These are phyloP conservation scores for Ophiostoma quercus DNA, from an alignment of 2,329 filamentous ascomycete species.

Conservation along the genomic window DNA sequence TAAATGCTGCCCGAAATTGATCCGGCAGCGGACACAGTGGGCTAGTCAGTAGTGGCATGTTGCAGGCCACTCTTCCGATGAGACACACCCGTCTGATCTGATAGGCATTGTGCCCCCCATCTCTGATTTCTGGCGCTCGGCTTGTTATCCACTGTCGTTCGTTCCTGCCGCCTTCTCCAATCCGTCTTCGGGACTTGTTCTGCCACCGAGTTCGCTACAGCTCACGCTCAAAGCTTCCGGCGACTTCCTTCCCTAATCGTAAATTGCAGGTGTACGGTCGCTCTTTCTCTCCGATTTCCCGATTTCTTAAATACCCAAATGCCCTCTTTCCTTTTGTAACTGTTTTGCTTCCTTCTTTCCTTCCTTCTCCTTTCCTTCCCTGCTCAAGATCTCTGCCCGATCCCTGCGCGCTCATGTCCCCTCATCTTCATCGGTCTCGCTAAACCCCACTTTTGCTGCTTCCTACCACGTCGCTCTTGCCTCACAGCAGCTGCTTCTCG, in stretches of 20 bases:
- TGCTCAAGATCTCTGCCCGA: neutral
- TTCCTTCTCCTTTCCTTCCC: neutral
- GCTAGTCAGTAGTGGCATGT: neutral
- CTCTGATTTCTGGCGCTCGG: conserved; percentile 5
- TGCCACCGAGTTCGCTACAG: neutral
- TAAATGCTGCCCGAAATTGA: neutral
- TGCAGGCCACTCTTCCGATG: neutral
- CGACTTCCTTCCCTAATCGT: neutral
- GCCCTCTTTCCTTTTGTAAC: neutral
- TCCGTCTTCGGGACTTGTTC: neutral
- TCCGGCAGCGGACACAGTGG: neutral
- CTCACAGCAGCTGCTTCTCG: neutral
- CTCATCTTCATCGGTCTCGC: conserved; percentile 13
- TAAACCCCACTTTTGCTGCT: conserved; percentile 9
- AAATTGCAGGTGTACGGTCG: neutral
- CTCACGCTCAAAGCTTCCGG: neutral
- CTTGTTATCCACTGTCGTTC: neutral
- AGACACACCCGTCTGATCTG: neutral
- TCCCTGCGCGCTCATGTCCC: neutral
- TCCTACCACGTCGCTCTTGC: conserved; percentile 8
- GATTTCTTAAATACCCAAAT: neutral
- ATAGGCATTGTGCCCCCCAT: conserved; percentile 7
- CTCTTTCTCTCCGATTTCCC: neutral
- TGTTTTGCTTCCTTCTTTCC: neutral
- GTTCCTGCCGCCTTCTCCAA: neutral